Evolutionary conservation across 768 basidiomycete genomes (phyloP), one percentile per base, ranked within the genome.

Genomic region (Pleurotus cornucopiae): DNA sequence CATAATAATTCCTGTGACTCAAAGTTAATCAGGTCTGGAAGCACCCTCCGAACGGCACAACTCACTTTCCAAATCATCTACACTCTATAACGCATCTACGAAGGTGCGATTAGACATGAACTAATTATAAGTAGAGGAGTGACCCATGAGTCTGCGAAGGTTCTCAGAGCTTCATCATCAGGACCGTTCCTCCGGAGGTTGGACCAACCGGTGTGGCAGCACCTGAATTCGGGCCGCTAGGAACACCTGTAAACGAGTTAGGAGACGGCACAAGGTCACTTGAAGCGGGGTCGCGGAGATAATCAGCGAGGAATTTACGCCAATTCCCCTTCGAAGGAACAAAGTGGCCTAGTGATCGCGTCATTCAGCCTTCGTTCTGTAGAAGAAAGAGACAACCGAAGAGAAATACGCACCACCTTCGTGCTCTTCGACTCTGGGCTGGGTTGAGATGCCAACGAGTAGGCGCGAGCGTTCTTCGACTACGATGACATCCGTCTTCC

Each of bases 241-340:
- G 44, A 2, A 61, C 55, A n/a, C 58, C 59, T 39, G 58, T 38
- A 9, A 53, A 38, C 21, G 61, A 56, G 18, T 63, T 62, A 3
- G 83, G 85, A 12, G 82, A 78, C 11, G 76, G 74, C 2, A 82
- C 66, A 14, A 76, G 61, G 23, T 41, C 39, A 18, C 51, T 53
- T 6, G 70, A 74, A 11, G 62, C 66, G 9, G 84, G 84, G 64
- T 84, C 72, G 55, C 69, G 69, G 61, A 91, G 72, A 66, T 87
- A 94, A 6, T 80, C 80, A 47, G 77, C 76, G 52, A 94, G 72
- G 69, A 94, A 93, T 61, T 77, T 79, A 26, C 88, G 77, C 91
- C 90, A 94, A 43, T 72, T 77, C 1, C 79, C 82, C 62, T 87
- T 89, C 7, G 84, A 86, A 1, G 92, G 92, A 3, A 94, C 84